Evolutionary conservation across 352 stramenopile genomes (phyloP), one percentile per base, ranked within the genome.

Genomic region (Phytophthora fragariaefolia): DNA sequence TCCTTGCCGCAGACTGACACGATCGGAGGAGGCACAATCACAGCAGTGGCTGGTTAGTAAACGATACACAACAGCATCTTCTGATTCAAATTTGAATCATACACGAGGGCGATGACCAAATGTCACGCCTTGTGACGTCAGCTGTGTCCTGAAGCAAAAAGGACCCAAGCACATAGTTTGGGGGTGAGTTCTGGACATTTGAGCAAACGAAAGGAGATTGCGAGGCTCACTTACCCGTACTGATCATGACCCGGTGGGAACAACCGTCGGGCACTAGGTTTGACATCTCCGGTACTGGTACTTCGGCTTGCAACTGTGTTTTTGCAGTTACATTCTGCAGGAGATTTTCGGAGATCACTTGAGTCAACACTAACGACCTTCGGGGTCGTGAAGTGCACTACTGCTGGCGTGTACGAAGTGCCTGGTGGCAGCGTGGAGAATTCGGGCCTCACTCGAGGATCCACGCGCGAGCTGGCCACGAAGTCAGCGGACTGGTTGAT

Each of bases 61-160:
- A 24, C 48, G 42, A 26, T 18, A 9, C 30, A 13, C 17, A 15
- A 24, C 10, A 52, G 58, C 38, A 62, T 58, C 32, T 71, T 60
- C 30, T 63, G 54, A 27, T 58, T n/a, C 27, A 34, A 61, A 9
- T 20, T 9, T 23, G 20, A 17, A 20, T 38, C 65, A 27, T 79
- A 90, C 81, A 61, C 76, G 66, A 43, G 83, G 87, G 4, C 87
- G 85, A 63, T 95, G 87, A 28, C 85, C 87, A 48, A 95, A 95
- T 0, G 78, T 87, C 59, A 88, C 72, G 17, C 75, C 63, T 52
- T 89, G 74, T 10, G 74, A 80, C 2, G 77, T 76, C 34, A 82
- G 58, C n/a, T 69, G 66, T 1, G 56, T 49, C 28, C 74, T 85
- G 65, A 56, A 78, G 12, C 32, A 47, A 62, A 60, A 55, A 24